Base-by-base conservation (phyloP, 2,329 filamentous ascomycete species). In the Chrysosporium keratinophilum region DNA sequence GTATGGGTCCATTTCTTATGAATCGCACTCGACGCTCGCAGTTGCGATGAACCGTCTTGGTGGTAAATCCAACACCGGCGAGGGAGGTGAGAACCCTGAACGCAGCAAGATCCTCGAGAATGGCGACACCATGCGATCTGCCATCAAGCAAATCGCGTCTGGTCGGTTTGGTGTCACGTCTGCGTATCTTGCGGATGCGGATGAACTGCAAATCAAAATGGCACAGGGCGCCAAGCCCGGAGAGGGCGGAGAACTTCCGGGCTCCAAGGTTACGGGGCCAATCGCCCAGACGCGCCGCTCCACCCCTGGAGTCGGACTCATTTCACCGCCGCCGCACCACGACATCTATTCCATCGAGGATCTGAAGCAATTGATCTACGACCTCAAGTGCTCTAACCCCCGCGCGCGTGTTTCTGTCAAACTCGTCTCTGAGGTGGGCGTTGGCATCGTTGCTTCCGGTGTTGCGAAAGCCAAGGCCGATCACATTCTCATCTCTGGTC, bases 141-240 rank as follows among this genome's bases (percentile, higher is more conserved):
- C 91, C 50, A 97, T 97, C 72, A 97, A 97, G 76, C 91, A 97
- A 75, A 87, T 97, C 64, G 91, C 91, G 43, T 95, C 89, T 44
- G 91, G 91, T 59, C 87, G 91, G 65, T 97, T 97, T 65, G 91
- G 91, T 77, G 91, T 96, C 58, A 97, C 91, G 1, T 93, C 88
- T 56, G 87, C 88, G 67, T 97, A 96, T 68, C 81, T 97, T 14
- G 88, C 90, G 48, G 91, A 97, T 69, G 88, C 91, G 15, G 91
- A 97, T 65, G 90, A 97, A 74, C 77, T 97, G 44, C 91, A 97
- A 71, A 97, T 97, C 75, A 97, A 97, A 81, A 97, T 97, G 91
- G 91, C 91, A 9, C 91, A 97, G 74, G 91, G 91, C 69, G 91
- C 91, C 58, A 97, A 97, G 80, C 91, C 91, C 54, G 91, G 91